Conservation (phyloP, 2,329 filamentous ascomycete genomes). For the Neonectria punicea region DNA sequence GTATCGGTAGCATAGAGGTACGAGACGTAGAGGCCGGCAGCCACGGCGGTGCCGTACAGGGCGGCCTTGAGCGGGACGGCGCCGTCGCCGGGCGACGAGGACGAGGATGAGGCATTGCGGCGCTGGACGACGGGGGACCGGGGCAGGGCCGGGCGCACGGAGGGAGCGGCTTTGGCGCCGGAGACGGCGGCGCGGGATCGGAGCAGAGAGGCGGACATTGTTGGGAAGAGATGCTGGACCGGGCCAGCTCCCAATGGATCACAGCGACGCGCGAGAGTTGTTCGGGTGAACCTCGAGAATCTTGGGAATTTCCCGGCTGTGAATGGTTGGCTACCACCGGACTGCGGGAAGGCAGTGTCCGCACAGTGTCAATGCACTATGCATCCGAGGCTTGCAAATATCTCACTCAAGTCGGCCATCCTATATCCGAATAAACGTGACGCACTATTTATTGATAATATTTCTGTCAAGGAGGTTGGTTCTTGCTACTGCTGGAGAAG, state of each 20-base stretch:
- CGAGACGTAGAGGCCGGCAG: conserved; percentile 55
- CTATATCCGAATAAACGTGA: not conserved
- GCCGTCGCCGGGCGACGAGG: conserved; percentile 44
- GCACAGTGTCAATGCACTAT: conserved; percentile 36
- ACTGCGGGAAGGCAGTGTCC: conserved; percentile 32
- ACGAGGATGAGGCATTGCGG: conserved; percentile 49
- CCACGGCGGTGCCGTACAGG: conserved; percentile 54
- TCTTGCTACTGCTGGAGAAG: no score
- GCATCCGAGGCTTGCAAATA: conserved; percentile 7
- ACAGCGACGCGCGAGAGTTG: conserved; percentile 36
- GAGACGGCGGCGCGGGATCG: conserved; percentile 38
- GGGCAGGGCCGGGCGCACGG: conserved; percentile 32
- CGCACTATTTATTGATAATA: no score
- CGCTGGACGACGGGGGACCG: conserved; percentile 37
- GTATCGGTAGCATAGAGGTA: conserved; percentile 82
- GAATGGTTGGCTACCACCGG: conserved; percentile 27
- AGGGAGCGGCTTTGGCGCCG: conserved; percentile 31
- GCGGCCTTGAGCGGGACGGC: conserved; percentile 48
- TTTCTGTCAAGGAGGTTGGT: no score
- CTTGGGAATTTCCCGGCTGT: conserved; percentile 39
- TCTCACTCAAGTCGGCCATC: not conserved
- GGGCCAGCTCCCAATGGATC: conserved; percentile 46
- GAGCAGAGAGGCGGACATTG: conserved; percentile 41
- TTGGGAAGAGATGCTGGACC: conserved; percentile 40
- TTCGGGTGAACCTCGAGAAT: conserved; percentile 41